Conservation (phyloP, 202 grass and related monocot species). For the Bolboschoenoplectus hybrid region DNA sequence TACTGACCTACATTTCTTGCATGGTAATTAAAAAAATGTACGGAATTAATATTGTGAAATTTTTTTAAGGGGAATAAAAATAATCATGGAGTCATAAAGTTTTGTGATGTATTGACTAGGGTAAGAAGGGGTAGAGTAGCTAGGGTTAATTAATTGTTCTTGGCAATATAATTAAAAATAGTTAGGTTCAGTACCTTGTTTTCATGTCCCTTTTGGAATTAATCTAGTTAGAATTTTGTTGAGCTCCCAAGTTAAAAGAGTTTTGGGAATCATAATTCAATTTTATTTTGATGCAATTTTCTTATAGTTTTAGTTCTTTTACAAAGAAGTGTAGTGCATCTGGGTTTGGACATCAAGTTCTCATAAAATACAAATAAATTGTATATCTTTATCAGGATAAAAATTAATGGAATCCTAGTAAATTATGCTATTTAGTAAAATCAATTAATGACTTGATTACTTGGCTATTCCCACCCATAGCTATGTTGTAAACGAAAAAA, state of each 20-base stretch:
- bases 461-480: not conserved
- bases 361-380: not conserved
- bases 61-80: not conserved
- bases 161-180: constrained; percentile 20
- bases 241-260: not conserved
- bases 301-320: not conserved
- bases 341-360: not conserved
- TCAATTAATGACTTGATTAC: constrained; percentile 9
- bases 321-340: constrained; percentile 1
- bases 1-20: constrained; percentile 25
- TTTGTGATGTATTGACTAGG: constrained; percentile 11
- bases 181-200: constrained; percentile 16
- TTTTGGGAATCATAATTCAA: constrained; percentile 20
- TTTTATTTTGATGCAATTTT: not conserved
- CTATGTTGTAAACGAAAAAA: not conserved
- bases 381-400: not conserved
- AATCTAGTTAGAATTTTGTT: constrained; percentile 21
- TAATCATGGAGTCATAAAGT: constrained; percentile 11
- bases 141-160: constrained; percentile 41
- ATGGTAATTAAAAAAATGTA: constrained; percentile 28
- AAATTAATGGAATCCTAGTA: constrained; percentile 29
- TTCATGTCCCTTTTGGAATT: not conserved
- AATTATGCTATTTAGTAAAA: constrained; percentile 11
- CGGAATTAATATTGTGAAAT: constrained; percentile 16
- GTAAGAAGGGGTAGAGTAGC: constrained; percentile 39